Percentiles rank a stretch among this genome's conserved stretches.
Conservation (phyloP, 768 basidiomycete species). For the Chiua virens region DNA sequence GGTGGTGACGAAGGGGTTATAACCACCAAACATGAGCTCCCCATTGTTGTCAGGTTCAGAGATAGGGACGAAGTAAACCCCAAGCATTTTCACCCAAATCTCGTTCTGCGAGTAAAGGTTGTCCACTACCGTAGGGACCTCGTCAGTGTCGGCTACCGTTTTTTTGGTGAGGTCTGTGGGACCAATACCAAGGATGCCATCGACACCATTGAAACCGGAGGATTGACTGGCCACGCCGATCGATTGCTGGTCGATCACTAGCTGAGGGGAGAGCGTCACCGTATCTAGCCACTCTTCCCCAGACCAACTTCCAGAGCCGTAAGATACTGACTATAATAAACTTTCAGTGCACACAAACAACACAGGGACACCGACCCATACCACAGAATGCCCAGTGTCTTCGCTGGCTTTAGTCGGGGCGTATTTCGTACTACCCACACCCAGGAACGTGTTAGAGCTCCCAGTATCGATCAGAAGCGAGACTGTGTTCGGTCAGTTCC, state of each 20-base stretch:
- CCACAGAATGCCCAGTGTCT: slow-evolving; percentile 12
- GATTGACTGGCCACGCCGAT: slow-evolving; percentile 25
- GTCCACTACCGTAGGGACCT: slow-evolving; percentile 36
- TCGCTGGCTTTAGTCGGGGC: slow-evolving; percentile 5
- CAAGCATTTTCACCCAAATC: slow-evolving; percentile 26
- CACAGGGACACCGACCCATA: neutral
- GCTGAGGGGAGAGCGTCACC: neutral
- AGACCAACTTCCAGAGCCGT: neutral
- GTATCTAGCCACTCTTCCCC: neutral
- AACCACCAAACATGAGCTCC: slow-evolving; percentile 21
- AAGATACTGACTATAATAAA: neutral
- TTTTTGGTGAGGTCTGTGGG: slow-evolving; percentile 33
- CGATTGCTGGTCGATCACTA: neutral
- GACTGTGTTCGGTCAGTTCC: slow-evolving; percentile 12
- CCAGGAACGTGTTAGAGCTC: slow-evolving; percentile 31
- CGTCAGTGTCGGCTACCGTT: slow-evolving; percentile 9
- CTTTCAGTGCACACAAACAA: neutral
- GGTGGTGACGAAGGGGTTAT: slow-evolving; percentile 14
- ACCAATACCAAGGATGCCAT: slow-evolving; percentile 23
- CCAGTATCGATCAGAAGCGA: slow-evolving; percentile 30
- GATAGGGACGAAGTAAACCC: slow-evolving; percentile 31
- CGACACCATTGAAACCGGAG: neutral
- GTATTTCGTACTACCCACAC: slow-evolving; percentile 15
- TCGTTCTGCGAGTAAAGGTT: slow-evolving; percentile 31
- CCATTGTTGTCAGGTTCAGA: slow-evolving; percentile 18